phyloP scores from a whole-genome alignment of 768 basidiomycete genomes.

The Asterophora parasitica region DNA sequence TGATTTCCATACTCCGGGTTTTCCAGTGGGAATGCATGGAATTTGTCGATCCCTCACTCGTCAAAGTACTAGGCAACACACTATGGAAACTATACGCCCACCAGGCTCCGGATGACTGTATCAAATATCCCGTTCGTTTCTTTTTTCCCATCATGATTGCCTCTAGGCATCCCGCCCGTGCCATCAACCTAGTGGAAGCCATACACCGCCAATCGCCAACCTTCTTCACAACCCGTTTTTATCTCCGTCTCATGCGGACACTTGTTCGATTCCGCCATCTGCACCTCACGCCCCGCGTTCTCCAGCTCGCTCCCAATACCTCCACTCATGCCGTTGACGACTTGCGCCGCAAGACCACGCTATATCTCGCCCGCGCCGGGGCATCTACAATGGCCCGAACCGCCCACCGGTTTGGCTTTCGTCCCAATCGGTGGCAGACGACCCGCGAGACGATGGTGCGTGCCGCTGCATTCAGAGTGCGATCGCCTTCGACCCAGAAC shows the following conservation, averaged over 20 bases:
- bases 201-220: constrained; percentile 27
- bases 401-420: constrained; percentile 13
- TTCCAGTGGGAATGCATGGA: constrained; percentile 30
- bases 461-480: constrained; percentile 22
- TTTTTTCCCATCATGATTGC: constrained; percentile 37
- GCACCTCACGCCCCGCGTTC: constrained; percentile 28
- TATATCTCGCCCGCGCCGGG: constrained; percentile 26
- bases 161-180: constrained; percentile 30
- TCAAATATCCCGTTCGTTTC: constrained; percentile 44
- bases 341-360: constrained; percentile 28
- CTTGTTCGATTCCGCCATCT: constrained; percentile 40
- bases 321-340: constrained; percentile 19
- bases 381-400: constrained; percentile 25
- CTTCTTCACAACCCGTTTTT: constrained; percentile 37
- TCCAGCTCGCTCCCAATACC: constrained; percentile 16
- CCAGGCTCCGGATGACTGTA: constrained; percentile 23
- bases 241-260: constrained; percentile 33
- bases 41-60: constrained; percentile 24
- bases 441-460: constrained; percentile 22
- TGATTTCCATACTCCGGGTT: constrained; percentile 33
- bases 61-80: constrained; percentile 28
- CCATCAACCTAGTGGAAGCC: constrained; percentile 35
- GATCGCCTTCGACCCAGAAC: constrained; percentile 12
- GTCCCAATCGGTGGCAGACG: constrained; percentile 11
- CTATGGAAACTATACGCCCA: constrained; percentile 33